A percentile compares a stretch with the other conserved stretches of the same genome.
Evolutionary conservation across 768 basidiomycete species (phyloP).

Genomic region (Mycena galericulata): DNA sequence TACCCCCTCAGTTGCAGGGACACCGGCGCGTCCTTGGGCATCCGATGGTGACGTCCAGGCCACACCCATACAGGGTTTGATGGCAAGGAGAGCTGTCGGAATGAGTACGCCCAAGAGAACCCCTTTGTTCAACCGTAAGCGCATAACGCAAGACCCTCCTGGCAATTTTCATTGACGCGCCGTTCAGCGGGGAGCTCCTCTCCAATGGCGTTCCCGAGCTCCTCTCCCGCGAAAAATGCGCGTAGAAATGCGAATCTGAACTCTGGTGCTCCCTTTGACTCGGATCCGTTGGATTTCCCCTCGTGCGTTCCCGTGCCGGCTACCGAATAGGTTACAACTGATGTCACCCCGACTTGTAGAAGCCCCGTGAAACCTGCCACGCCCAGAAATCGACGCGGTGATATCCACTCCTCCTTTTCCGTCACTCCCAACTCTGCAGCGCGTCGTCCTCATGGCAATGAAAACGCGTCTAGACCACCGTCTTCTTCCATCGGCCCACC

Average conservation of each 20-base stretch:
- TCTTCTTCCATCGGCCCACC: conserved; percentile 33
- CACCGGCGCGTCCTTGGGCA: conserved; percentile 56
- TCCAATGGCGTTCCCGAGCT: conserved; percentile 73
- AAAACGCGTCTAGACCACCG: conserved; percentile 26
- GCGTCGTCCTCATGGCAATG: conserved; percentile 49
- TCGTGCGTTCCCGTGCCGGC: conserved; percentile 59
- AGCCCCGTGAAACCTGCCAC: conserved; percentile 67
- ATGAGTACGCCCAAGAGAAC: conserved; percentile 67
- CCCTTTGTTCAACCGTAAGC: conserved; percentile 64
- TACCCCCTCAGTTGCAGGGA: conserved; percentile 65
- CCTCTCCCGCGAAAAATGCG: conserved; percentile 66
- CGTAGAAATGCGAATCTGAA: conserved; percentile 49
- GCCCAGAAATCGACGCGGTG: conserved; percentile 83
- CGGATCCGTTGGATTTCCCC: conserved; percentile 79
- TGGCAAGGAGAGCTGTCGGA: conserved; percentile 66
- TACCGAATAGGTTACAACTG: not conserved
- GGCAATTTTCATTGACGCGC: conserved; percentile 29
- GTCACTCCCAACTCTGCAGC: conserved; percentile 62
- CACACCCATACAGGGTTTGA: conserved; percentile 59
- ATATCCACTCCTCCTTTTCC: conserved; percentile 87
- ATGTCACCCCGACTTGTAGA: conserved; percentile 44
- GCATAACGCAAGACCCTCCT: conserved; percentile 5
- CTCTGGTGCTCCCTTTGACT: conserved; percentile 59
- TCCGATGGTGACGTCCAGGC: conserved; percentile 48
- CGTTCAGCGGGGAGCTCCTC: conserved; percentile 67